Conservation (phyloP, 2,329 filamentous ascomycete species). For the Elsinoe fawcettii region DNA sequence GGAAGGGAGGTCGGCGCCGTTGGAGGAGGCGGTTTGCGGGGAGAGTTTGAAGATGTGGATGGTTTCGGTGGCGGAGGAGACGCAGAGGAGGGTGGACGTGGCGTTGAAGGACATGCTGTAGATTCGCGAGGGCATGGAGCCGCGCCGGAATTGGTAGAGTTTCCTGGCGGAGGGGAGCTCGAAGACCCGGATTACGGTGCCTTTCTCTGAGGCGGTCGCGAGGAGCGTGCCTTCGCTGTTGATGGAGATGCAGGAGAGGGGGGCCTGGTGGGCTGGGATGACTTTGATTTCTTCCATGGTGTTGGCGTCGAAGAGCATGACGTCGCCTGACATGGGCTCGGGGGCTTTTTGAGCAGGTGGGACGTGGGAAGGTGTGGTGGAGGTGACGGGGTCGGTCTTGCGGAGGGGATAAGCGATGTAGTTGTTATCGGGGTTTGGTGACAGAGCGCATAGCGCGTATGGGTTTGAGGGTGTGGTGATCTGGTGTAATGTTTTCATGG, state of each 20-base stretch:
- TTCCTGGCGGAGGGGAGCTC: conserved; percentile 85
- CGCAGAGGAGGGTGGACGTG: conserved; percentile 83
- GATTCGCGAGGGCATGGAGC: conserved; percentile 90
- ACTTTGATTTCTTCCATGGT: conserved; percentile 91
- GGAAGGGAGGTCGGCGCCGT: conserved; percentile 28
- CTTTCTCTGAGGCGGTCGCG: conserved; percentile 93
- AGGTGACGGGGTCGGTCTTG: conserved; percentile 44
- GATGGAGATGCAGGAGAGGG: conserved; percentile 79
- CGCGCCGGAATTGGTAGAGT: conserved; percentile 89
- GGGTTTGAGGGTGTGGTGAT: conserved; percentile 93
- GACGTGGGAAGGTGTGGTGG: conserved; percentile 56
- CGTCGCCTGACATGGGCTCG: conserved; percentile 74
- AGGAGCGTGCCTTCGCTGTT: conserved; percentile 88
- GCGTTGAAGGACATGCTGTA: conserved; percentile 99
- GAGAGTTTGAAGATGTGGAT: conserved; percentile 88
- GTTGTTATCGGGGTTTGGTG: conserved; percentile 90
- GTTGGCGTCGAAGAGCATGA: conserved; percentile 84
- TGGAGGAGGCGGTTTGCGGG: conserved; percentile 31
- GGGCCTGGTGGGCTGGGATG: conserved; percentile 87
- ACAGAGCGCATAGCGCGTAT: conserved; percentile 81
- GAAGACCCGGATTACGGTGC: conserved; percentile 95
- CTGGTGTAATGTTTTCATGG: conserved; percentile 90
- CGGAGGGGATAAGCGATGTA: conserved; percentile 91
- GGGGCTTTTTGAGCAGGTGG: conserved; percentile 68
- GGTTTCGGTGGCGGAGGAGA: conserved; percentile 93